phyloP scores from a whole-genome alignment of 2,329 filamentous ascomycete species.

The Talaromyces sp. region DNA sequence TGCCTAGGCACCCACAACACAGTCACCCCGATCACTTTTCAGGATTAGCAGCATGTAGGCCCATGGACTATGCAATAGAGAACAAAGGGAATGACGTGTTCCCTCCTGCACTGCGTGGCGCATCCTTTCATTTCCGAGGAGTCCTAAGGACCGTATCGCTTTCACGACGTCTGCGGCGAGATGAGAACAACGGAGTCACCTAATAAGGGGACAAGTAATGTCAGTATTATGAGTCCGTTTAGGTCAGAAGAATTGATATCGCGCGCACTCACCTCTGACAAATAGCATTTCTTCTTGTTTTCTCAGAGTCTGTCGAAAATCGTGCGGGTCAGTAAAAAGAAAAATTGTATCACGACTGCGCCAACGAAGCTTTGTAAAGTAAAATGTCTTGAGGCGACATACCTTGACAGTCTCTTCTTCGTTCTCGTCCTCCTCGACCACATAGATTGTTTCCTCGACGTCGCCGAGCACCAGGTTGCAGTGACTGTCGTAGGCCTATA shows the following conservation, averaged over 20 bases:
- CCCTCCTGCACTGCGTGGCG: background rate
- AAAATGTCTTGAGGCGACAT: slow-evolving; percentile 17
- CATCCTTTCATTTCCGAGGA: background rate
- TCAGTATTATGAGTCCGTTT: background rate
- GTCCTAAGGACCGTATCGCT: background rate
- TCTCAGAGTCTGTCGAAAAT: slow-evolving; percentile 66
- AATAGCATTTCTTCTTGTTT: slow-evolving; percentile 99
- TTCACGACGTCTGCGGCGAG: slow-evolving; percentile 52
- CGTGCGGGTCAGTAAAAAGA: background rate
- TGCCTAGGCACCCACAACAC: background rate
- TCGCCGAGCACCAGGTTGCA: slow-evolving; percentile 96
- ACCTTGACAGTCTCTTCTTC: slow-evolving; percentile 71
- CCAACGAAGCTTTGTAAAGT: background rate
- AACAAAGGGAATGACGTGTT: background rate
- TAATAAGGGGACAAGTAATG: slow-evolving; percentile 26
- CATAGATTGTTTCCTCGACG: slow-evolving; percentile 94
- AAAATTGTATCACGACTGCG: background rate
- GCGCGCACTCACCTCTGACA: slow-evolving; percentile 69
- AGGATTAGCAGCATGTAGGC: background rate
- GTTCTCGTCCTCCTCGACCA: slow-evolving; percentile 80
- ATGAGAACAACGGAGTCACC: slow-evolving; percentile 70
- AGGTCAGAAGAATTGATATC: background rate
- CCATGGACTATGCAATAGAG: background rate
- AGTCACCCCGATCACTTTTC: background rate
- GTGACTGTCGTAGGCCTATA: slow-evolving; percentile 93